phyloP scores from a whole-genome alignment of 129 eudicot species.

The Arctium lappa region DNA sequence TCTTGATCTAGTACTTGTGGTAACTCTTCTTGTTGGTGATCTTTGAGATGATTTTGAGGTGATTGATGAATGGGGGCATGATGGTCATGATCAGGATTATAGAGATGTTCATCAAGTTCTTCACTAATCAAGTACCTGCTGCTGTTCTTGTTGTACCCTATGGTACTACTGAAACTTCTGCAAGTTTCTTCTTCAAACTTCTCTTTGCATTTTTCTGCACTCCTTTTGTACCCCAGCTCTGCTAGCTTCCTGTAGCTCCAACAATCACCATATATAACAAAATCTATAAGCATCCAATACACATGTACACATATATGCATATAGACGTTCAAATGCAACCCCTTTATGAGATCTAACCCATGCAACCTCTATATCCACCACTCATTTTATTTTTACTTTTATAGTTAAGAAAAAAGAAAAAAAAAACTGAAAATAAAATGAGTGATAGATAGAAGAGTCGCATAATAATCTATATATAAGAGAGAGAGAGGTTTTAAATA shows the following conservation, averaged over 20 bases:
- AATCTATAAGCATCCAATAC: background rate
- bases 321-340: no score
- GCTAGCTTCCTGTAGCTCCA: conserved; percentile 65
- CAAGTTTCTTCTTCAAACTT: conserved; percentile 74
- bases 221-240: conserved; percentile 72
- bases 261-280: background rate
- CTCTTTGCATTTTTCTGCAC: conserved; percentile 77
- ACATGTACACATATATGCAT: background rate
- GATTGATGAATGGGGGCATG: conserved; percentile 15
- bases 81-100: conserved; percentile 26
- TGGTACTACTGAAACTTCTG: conserved; percentile 44
- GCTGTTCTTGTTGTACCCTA: conserved; percentile 40
- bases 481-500: no score
- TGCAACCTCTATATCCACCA: no score
- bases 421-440: no score
- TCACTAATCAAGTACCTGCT: conserved; percentile 50
- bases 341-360: no score
- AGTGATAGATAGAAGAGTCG: no score
- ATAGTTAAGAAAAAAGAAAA: no score
- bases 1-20: conserved; percentile 5
- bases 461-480: no score
- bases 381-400: no score
- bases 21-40: conserved; percentile 18
- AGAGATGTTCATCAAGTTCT: conserved; percentile 57
- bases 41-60: background rate